Conservation (phyloP, 2,329 filamentous ascomycete genomes). For the Clarireedia homoeocarpa region DNA sequence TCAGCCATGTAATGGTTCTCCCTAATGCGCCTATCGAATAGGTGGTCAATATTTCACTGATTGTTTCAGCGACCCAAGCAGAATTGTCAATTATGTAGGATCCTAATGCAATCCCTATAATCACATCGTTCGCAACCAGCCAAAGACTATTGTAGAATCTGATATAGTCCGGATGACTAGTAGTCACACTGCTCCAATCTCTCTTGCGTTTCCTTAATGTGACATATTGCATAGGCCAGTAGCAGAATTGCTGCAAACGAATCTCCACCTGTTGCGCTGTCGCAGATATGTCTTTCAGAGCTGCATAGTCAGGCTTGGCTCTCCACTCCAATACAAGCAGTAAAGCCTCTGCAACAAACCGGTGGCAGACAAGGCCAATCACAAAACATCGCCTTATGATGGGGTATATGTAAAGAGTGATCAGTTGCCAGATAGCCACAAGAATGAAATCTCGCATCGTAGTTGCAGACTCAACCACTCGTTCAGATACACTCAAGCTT, state of each 20-base stretch:
- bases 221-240: slow-evolving; percentile 95
- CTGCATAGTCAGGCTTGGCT: slow-evolving; percentile 66
- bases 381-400: slow-evolving; percentile 66
- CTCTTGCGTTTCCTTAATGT: slow-evolving; percentile 82
- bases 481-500: slow-evolving; percentile 85
- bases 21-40: slow-evolving; percentile 88
- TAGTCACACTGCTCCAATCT: slow-evolving; percentile 93
- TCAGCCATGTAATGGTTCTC: slow-evolving; percentile 87
- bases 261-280: slow-evolving; percentile 98
- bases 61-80: slow-evolving; percentile 70
- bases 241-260: slow-evolving; percentile 93
- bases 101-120: slow-evolving; percentile 92
- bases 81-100: slow-evolving; percentile 97
- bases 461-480: slow-evolving; percentile 86
- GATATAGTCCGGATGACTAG: slow-evolving; percentile 94
- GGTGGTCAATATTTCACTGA: slow-evolving; percentile 64
- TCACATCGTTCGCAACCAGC: slow-evolving; percentile 97
- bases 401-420: slow-evolving; percentile 71
- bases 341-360: slow-evolving; percentile 71
- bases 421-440: slow-evolving; percentile 59
- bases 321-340: slow-evolving; percentile 80
- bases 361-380: slow-evolving; percentile 69
- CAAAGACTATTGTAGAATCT: slow-evolving; percentile 98
- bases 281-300: slow-evolving; percentile 90
- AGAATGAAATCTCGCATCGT: slow-evolving; percentile 72